Base-by-base conservation (phyloP, 2,329 filamentous ascomycete species). In the Aphanocladium album region DNA sequence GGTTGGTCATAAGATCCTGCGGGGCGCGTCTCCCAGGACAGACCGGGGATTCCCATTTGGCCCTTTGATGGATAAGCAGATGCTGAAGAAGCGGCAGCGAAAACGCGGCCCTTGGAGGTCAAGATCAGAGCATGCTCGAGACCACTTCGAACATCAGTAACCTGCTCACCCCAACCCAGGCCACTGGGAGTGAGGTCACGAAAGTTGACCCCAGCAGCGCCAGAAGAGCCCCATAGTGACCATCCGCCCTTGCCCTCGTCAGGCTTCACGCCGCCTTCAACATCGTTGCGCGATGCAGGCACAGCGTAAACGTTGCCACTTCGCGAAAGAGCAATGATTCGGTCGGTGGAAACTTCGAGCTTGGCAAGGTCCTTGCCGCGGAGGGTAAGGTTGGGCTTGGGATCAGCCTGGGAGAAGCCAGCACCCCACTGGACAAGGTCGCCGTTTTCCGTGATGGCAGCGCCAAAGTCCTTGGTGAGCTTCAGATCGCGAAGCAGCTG, bases 381-480 rank as follows among this genome's bases (percentile, higher is more conserved):
- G 58, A 99, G 76, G 0, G 93, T 97, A 53, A 81, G 78, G 1
- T 80, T 81, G 0, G 93, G 95, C 33, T 80, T 77, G 11, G 79
- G 83, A 33, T 84, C 78, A 5, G 84, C 80, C 60, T 83, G 80
- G 7, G 88, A 89, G 71, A 89, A 97, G 3, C 82, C 90, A 3
- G 81, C 81, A 1, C 95, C 95, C 95, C 95, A 99, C 76, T 98
- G 93, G 14, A 97, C 80, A 49, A 99, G 74, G 71, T 98, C 89
- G 4, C 95, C 95, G 64, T 88, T 87, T 71, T 97, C 93, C 5
- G 88, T 89, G 45, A 98, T 88, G 11, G 95, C 95, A 4, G 87
- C 93, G 9, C 91, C 95, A 71, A 96, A 93, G 45, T 85, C 84
- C 58, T 85, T 82, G 62, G 92, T 90, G 54, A 98, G 77, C 76